Conservation (phyloP, 2,329 filamentous ascomycete genomes). For the Colletotrichum australisinense region DNA sequence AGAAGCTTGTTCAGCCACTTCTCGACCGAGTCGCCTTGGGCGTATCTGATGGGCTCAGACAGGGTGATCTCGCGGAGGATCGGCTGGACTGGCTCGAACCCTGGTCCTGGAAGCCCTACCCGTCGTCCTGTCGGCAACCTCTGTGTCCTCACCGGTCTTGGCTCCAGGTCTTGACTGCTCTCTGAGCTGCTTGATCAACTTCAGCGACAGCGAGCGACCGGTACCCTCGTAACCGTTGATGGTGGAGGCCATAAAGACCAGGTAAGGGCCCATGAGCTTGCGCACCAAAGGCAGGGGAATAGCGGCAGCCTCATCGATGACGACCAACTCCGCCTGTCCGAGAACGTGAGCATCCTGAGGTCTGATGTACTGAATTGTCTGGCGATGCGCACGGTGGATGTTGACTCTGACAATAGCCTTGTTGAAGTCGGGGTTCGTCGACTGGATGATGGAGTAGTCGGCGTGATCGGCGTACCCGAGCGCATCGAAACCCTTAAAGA, state of each 20-base stretch:
- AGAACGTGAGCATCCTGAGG: conserved; percentile 96
- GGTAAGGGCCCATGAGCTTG: conserved; percentile 95
- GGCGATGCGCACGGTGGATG: conserved; percentile 91
- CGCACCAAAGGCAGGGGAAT: conserved; percentile 93
- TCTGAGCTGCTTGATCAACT: conserved; percentile 95
- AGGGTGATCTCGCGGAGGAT: conserved; percentile 92
- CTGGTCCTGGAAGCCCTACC: conserved; percentile 74
- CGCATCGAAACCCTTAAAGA: conserved; percentile 98
- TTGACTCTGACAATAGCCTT: conserved; percentile 98
- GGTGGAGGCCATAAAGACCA: conserved; percentile 99
- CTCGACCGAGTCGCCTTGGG: conserved; percentile 89
- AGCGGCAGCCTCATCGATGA: conserved; percentile 97
- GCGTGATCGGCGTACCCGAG: conserved; percentile 93
- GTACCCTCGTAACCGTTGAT: conserved; percentile 99
- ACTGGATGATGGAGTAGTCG: conserved; percentile 98
- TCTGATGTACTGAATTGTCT: conserved; percentile 98
- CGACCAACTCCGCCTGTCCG: conserved; percentile 92
- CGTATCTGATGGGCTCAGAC: conserved; percentile 94
- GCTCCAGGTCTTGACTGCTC: conserved; percentile 83
- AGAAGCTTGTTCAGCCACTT: conserved; percentile 96
- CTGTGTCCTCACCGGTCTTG: conserved; percentile 67
- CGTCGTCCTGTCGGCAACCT: conserved; percentile 82
- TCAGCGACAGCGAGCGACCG: conserved; percentile 91
- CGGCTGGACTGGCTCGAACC: conserved; percentile 74
- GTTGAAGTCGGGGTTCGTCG: conserved; percentile 98